A percentile compares a stretch with the other conserved stretches of the same genome.
Conservation (phyloP, 2,329 filamentous ascomycete genomes). For the Rosellinia necatrix region DNA sequence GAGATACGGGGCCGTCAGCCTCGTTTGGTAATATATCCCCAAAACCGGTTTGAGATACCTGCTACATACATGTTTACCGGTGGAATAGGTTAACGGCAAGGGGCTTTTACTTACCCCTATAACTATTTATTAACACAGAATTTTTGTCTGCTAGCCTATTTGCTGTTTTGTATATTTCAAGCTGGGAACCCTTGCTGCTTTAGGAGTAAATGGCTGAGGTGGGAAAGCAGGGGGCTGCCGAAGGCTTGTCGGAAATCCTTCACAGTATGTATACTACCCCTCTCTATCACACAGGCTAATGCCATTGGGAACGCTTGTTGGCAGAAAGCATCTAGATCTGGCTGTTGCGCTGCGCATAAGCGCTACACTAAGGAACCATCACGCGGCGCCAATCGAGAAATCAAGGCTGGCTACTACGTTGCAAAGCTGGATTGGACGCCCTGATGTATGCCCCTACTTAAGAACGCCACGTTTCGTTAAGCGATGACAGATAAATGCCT, state of each 20-base stretch:
- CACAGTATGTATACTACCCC: background rate
- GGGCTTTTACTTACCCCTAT: no score
- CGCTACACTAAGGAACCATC: background rate
- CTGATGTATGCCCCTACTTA: background rate
- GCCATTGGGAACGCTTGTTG: background rate
- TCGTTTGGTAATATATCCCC: no score
- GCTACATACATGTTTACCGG: no score
- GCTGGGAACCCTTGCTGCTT: background rate
- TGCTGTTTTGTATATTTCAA: background rate
- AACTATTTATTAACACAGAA: background rate
- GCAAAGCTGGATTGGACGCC: background rate
- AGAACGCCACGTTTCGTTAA: background rate
- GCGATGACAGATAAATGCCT: background rate
- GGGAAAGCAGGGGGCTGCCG: slow-evolving; percentile 6
- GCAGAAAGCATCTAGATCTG: background rate
- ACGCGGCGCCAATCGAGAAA: slow-evolving; percentile 2
- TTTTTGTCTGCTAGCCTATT: background rate
- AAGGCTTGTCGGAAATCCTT: background rate
- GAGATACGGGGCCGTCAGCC: background rate
- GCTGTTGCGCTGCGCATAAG: slow-evolving; percentile 2
- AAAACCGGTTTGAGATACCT: no score
- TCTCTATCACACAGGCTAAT: slow-evolving; percentile 5
- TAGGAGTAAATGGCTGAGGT: background rate
- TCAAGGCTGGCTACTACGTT: slow-evolving; percentile 3
- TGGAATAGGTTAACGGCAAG: no score